Evolutionary conservation across 2,329 filamentous ascomycete species (phyloP), one percentile per base, ranked within the genome.

Genomic region (Juglanconis sp.): DNA sequence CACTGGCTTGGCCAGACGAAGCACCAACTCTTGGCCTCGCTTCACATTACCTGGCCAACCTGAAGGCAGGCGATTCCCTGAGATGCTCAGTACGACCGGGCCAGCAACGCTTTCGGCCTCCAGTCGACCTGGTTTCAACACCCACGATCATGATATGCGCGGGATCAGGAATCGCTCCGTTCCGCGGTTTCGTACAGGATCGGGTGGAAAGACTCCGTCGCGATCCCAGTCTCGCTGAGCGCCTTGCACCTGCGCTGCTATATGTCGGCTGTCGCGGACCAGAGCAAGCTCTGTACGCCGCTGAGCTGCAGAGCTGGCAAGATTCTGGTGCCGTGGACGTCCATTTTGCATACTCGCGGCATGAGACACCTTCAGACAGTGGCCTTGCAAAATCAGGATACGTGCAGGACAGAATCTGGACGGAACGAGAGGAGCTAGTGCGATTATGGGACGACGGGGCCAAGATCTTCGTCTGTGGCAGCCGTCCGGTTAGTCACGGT

Each of bases 101-200:
- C 15, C 48, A 52, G 38, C 42, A 36, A 70, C 76, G 73, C 5
- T 81, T 81, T 72, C 75, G 76, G 55, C 73, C 81, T 1, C 79
- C 79, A 0, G 63, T 71, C 15, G 69, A 72, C 3, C 15, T 8
- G 30, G 34, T 64, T 10, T 71, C 70, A 2, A 77, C 73, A 0
- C 80, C 82, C 0, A 69, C 85, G 17, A 72, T 86, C 57, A 79
- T 82, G 73, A 71, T 82, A 11, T 78, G 71, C 0, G 76, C 81
- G 0, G 82, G 81, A 3, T 81, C 80, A 0, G 81, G 81, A 5
- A 69, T 83, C 4, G 79, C 80, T 0, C 80, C 79, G 0, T 72
- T 73, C 66, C 68, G 69, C 4, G 71, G 66, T 32, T 73, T 73
- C 62, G 58, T 69, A 6, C 59, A 73, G 35, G 76, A 80, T 59